These are phyloP conservation scores for Lactarius evosmus DNA, from an alignment of 768 basidiomycete species.

Conservation along the genomic window DNA sequence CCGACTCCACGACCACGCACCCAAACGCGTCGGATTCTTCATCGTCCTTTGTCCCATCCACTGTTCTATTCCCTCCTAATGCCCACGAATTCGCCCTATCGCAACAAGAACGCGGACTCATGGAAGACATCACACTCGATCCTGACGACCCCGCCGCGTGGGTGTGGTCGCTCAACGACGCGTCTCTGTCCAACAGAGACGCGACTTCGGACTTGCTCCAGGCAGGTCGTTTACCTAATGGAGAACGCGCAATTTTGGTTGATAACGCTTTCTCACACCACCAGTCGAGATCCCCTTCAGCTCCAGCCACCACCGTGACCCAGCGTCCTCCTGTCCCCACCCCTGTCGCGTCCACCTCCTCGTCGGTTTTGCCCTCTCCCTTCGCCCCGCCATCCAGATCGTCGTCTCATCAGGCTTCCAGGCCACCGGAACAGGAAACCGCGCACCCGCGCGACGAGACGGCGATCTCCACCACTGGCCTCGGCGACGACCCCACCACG, in stretches of 20 bases:
- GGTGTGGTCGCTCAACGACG: neutral
- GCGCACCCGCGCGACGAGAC: neutral
- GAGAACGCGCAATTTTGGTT: neutral
- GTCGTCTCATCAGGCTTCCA: neutral
- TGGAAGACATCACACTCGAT: constrained; percentile 23
- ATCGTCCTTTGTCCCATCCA: neutral
- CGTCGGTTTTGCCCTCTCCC: constrained; percentile 14
- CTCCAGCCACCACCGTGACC: neutral
- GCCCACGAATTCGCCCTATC: constrained; percentile 9
- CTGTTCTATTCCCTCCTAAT: neutral
- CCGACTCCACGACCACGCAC: neutral
- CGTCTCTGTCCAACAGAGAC: constrained; percentile 1
- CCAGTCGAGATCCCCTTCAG: constrained; percentile 4
- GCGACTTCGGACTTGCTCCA: neutral
- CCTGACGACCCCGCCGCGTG: constrained; percentile 19
- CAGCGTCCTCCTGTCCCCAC: neutral
- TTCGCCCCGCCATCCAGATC: constrained; percentile 8
- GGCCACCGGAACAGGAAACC: neutral
- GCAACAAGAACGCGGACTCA: constrained; percentile 24
- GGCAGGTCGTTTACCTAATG: neutral
- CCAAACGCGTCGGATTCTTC: neutral
- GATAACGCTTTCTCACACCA: too few species aligned
- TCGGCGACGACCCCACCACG: neutral
- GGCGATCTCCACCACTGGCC: neutral
- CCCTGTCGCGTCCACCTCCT: neutral